Conservation (phyloP, 495 filamentous ascomycete genomes). For the Polyplosphaeria fusca region DNA sequence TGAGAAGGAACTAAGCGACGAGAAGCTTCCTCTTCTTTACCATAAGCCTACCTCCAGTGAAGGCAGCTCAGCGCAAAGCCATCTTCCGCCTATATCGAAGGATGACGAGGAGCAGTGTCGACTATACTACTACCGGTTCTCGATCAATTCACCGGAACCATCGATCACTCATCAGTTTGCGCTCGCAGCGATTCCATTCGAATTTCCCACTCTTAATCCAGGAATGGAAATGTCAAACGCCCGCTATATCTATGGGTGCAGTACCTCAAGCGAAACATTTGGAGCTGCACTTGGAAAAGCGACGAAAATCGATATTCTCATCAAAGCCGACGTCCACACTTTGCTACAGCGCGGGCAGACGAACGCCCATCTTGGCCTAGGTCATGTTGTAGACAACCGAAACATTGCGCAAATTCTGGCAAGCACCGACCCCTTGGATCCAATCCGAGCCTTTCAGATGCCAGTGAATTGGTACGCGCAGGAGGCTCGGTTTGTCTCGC, state of each 20-base stretch:
- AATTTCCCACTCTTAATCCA: slow-evolving; percentile 57
- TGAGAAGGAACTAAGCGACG: background rate
- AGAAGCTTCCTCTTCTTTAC: slow-evolving; percentile 2
- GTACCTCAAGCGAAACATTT: slow-evolving; percentile 48
- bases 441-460: slow-evolving; percentile 56
- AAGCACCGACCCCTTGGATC: slow-evolving; percentile 46
- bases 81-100: slow-evolving; percentile 2
- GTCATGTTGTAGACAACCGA: slow-evolving; percentile 55
- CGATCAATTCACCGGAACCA: slow-evolving; percentile 33
- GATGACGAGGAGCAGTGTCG: slow-evolving; percentile 61
- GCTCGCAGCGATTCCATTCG: slow-evolving; percentile 58
- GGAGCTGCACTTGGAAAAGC: slow-evolving; percentile 52
- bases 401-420: slow-evolving; percentile 46
- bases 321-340: slow-evolving; percentile 53
- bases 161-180: slow-evolving; percentile 59
- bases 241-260: slow-evolving; percentile 58
- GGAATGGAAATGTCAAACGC: slow-evolving; percentile 52
- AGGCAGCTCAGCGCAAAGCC: background rate
- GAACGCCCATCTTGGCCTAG: slow-evolving; percentile 47
- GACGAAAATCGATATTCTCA: slow-evolving; percentile 59
- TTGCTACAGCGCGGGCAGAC: slow-evolving; percentile 48
- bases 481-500: slow-evolving; percentile 60
- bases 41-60: background rate
- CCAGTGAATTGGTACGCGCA: slow-evolving; percentile 59
- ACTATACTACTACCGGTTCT: slow-evolving; percentile 63